phyloP scores from a whole-genome alignment of 2,329 filamentous ascomycete genomes.

The Aspergillus thermomutatus region DNA sequence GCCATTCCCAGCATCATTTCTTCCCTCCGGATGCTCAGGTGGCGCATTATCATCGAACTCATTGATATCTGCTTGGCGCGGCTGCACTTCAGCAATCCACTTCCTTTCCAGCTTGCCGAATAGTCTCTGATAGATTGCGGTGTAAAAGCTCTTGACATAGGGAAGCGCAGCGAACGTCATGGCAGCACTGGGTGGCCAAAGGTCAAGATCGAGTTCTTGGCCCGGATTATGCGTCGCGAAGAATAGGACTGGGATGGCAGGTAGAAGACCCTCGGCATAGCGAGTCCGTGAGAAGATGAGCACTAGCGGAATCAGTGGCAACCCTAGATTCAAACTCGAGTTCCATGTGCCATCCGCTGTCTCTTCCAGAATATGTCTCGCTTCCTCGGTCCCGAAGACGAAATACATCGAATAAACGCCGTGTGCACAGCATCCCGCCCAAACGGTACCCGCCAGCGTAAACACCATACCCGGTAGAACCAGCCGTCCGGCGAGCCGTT shows the following conservation, averaged over 20 bases:
- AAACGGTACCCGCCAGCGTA: conserved; percentile 46
- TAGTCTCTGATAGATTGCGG: conserved; percentile 57
- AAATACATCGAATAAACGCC: conserved; percentile 63
- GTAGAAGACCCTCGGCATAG: conserved; percentile 61
- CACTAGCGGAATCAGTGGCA: conserved; percentile 65
- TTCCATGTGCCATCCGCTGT: conserved; percentile 36
- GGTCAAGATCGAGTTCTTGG: conserved; percentile 49
- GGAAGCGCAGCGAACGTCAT: conserved; percentile 65
- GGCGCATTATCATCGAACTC: conserved; percentile 32
- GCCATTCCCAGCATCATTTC: conserved; percentile 34
- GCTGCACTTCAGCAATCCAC: conserved; percentile 63
- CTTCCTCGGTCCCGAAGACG: conserved; percentile 64
- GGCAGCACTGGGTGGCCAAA: conserved; percentile 65
- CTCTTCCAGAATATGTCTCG: conserved; percentile 50
- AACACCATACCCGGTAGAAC: conserved; percentile 63
- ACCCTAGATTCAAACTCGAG: conserved; percentile 55
- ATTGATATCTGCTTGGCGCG: conserved; percentile 46
- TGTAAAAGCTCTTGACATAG: conserved; percentile 63
- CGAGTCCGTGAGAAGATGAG: conserved; percentile 66
- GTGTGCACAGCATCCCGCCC: conserved; percentile 53
- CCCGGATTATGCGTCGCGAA: conserved; percentile 47
- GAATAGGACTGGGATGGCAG: conserved; percentile 58
- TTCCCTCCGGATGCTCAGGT: conserved; percentile 32
- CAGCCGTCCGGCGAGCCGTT: conserved; percentile 55
- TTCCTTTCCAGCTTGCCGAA: conserved; percentile 57